These are phyloP conservation scores for Amphirosellinia nigrospora DNA, from an alignment of 495 filamentous ascomycete genomes.

Conservation along the genomic window DNA sequence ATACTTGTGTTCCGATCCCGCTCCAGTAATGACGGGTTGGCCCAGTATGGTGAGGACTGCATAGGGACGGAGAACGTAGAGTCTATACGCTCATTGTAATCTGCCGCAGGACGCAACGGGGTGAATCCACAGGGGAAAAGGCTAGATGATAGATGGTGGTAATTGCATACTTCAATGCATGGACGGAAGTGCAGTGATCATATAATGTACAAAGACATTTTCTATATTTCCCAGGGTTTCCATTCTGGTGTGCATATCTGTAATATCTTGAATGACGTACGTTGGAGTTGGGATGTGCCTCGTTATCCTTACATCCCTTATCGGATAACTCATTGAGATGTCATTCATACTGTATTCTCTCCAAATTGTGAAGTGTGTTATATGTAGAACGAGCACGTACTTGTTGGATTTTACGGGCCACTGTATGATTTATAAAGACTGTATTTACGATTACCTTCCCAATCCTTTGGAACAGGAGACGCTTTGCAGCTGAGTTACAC, in stretches of 20 bases:
- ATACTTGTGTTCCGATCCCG: not conserved
- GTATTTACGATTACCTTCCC: not conserved
- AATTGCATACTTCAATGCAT: not conserved
- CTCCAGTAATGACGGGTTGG: slow-evolving; percentile 3
- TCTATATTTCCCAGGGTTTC: not conserved
- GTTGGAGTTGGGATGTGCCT: not conserved
- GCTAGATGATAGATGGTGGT: slow-evolving; percentile 20
- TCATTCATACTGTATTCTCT: not conserved
- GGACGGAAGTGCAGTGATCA: not conserved
- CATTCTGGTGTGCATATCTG: not conserved
- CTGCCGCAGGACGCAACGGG: not conserved
- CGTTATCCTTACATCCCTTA: not conserved
- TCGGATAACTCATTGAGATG: not conserved
- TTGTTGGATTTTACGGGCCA: not conserved
- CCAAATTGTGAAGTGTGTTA: not conserved
- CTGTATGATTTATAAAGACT: not conserved
- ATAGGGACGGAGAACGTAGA: not conserved
- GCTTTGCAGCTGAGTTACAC: not conserved
- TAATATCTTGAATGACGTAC: not conserved
- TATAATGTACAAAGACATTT: slow-evolving; percentile 19
- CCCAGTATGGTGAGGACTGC: slow-evolving; percentile 11
- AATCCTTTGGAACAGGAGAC: not conserved
- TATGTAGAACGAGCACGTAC: not conserved
- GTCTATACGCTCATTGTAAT: not conserved
- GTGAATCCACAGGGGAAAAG: not conserved